These are phyloP conservation scores for Chaetomium fimeti DNA, from an alignment of 495 filamentous ascomycete species.

Conservation along the genomic window DNA sequence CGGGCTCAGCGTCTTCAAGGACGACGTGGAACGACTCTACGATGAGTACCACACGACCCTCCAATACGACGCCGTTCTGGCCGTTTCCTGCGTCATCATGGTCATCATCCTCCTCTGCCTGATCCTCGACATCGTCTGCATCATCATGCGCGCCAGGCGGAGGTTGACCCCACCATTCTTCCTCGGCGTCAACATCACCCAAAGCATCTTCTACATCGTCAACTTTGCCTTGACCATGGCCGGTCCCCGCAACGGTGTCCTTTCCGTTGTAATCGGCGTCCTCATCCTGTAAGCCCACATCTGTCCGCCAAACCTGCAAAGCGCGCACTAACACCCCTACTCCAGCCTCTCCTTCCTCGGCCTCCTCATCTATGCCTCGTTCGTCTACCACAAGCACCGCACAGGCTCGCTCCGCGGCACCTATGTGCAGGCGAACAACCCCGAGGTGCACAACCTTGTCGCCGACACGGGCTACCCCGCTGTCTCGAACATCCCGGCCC, in stretches of 20 bases:
- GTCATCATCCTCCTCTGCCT: constrained; percentile 28
- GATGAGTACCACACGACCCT: constrained; percentile 24
- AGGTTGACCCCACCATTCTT: constrained; percentile 36
- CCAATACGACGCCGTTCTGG: constrained; percentile 17
- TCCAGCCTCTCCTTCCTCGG: constrained; percentile 36
- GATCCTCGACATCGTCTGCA: constrained; percentile 36
- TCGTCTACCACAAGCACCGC: constrained; percentile 34
- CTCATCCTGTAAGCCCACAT: constrained; percentile 26
- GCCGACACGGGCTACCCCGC: constrained; percentile 14
- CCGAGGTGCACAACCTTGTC: constrained; percentile 17
- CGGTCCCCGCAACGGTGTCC: constrained; percentile 12
- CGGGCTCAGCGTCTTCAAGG: constrained; percentile 21
- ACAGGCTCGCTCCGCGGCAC: constrained; percentile 21
- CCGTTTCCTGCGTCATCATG: constrained; percentile 26
- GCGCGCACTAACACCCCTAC: background rate
- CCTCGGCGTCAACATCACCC: constrained; percentile 32
- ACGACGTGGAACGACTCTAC: constrained; percentile 16
- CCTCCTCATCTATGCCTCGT: constrained; percentile 32
- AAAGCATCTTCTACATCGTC: constrained; percentile 28
- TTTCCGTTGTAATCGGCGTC: constrained; percentile 19
- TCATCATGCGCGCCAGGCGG: constrained; percentile 34
- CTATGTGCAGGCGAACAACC: constrained; percentile 22
- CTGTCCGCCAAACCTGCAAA: background rate
- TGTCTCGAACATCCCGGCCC: background rate
- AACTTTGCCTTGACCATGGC: constrained; percentile 30